Conservation (phyloP, 1,139 yeast species). For the Zygoascus hellenicus region DNA sequence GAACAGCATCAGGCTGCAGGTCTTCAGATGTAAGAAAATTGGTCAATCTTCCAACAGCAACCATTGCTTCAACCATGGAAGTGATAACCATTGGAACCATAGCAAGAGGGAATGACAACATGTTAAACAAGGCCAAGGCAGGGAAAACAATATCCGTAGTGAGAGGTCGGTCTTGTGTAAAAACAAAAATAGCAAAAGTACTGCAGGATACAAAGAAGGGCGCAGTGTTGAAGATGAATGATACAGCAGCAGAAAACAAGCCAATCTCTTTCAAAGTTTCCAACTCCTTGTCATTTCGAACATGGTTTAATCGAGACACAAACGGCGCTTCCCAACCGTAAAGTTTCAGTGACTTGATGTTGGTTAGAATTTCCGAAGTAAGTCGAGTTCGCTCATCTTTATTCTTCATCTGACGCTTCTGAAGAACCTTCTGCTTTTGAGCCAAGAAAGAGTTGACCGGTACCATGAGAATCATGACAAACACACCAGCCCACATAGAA, state of each 20-base stretch:
- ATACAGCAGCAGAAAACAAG: conserved; percentile 62
- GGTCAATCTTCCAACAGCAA: conserved; percentile 72
- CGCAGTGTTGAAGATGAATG: conserved; percentile 78
- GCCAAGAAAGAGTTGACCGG: conserved; percentile 79
- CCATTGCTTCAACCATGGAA: conserved; percentile 82
- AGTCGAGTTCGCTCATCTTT: conserved; percentile 66
- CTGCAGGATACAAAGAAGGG: conserved; percentile 90
- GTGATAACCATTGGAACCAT: conserved; percentile 88
- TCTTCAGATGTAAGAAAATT: conserved; percentile 72
- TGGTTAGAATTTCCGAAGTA: conserved; percentile 82
- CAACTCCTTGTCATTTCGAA: conserved; percentile 87
- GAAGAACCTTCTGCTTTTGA: conserved; percentile 65
- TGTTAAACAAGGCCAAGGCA: conserved; percentile 71
- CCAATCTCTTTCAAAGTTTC: conserved; percentile 74
- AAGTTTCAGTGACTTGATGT: conserved; percentile 84
- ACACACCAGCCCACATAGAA: conserved; percentile 96
- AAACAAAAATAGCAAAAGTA: conserved; percentile 80
- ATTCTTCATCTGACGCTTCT: conserved; percentile 64
- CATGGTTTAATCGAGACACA: conserved; percentile 61
- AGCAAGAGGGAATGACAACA: conserved; percentile 88
- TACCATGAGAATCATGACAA: conserved; percentile 74
- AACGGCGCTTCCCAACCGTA: conserved; percentile 96
- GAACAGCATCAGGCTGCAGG: conserved; percentile 73
- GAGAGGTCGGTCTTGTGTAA: conserved; percentile 58
- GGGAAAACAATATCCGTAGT: conserved; percentile 94